Evolutionary conservation across 805 yeast species (phyloP).

Genomic region (Metschnikowia vanudenii): DNA sequence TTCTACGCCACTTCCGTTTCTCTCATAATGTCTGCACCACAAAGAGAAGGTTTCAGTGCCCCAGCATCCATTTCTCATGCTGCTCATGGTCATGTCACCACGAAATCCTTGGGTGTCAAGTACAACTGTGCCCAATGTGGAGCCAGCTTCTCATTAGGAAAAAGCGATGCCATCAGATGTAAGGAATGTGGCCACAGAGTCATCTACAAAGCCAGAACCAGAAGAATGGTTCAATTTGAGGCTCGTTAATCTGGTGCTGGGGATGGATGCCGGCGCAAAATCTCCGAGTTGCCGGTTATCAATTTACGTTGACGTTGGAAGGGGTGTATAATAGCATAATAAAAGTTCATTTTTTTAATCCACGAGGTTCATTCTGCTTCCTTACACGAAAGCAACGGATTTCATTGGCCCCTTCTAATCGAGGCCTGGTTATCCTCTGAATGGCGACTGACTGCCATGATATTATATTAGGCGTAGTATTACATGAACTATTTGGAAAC

Average conservation of each 20-base stretch:
- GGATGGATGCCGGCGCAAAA: background rate
- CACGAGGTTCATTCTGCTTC: background rate
- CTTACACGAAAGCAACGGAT: background rate
- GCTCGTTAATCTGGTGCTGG: constrained; percentile 28
- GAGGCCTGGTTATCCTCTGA: too few species aligned
- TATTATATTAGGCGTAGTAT: constrained; percentile 7
- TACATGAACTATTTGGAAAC: constrained; percentile 8
- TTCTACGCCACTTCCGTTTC: background rate
- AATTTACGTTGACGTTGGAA: background rate
- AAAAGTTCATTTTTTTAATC: constrained; percentile 3
- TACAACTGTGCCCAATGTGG: constrained; percentile 98
- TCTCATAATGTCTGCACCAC: constrained; percentile 42
- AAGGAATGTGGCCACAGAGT: constrained; percentile 99
- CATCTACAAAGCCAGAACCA: constrained; percentile 93
- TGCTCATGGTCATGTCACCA: constrained; percentile 76
- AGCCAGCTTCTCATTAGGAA: constrained; percentile 77
- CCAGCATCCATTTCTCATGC: constrained; percentile 71
- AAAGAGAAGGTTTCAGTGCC: constrained; percentile 86
- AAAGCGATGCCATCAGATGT: constrained; percentile 96
- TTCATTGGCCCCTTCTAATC: too few species aligned
- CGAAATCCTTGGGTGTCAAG: constrained; percentile 74
- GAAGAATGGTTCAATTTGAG: constrained; percentile 77
- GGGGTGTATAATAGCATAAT: constrained; percentile 13
- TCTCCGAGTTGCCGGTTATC: background rate
- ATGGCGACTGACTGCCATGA: too few species aligned